Percentiles rank a stretch among this genome's conserved stretches.
These are phyloP conservation scores for Spirogloea muscicola DNA, from an alignment of 139 green algal genomes.

Conservation along the genomic window DNA sequence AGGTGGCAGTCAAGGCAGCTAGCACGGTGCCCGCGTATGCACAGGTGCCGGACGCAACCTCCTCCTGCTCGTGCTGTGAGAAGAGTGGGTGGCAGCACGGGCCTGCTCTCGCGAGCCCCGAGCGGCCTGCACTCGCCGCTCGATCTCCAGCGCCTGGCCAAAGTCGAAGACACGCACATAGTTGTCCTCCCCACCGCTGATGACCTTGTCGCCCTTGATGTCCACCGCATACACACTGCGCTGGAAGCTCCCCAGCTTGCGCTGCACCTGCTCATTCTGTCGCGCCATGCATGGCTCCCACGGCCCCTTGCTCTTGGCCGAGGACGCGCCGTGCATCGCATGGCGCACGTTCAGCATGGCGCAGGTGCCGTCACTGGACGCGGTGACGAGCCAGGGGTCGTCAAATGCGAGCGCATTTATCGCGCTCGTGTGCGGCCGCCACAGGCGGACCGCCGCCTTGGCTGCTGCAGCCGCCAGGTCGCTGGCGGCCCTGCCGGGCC, in stretches of 20 bases:
- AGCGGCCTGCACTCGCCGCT: constrained; percentile 14
- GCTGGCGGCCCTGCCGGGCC: background rate
- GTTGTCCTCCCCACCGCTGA: constrained; percentile 12
- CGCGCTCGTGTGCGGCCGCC: constrained; percentile 8
- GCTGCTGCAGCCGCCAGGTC: background rate
- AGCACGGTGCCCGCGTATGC: too few species aligned
- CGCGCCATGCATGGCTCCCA: too few species aligned
- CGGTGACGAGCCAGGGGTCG: constrained; percentile 36
- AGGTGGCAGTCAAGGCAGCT: too few species aligned
- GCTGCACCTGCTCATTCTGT: constrained; percentile 1
- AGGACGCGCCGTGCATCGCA: too few species aligned
- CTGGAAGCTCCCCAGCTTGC: constrained; percentile 10
- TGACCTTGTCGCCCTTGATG: constrained; percentile 10
- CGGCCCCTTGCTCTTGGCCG: too few species aligned
- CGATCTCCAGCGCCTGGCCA: constrained; percentile 17
- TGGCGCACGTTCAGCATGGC: constrained; percentile 22
- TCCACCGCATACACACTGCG: constrained; percentile 1
- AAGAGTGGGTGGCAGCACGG: too few species aligned
- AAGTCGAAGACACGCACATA: constrained; percentile 33
- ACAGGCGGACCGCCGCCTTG: constrained; percentile 14
- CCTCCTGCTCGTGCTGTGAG: too few species aligned
- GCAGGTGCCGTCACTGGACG: constrained; percentile 14
- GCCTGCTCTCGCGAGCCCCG: too few species aligned
- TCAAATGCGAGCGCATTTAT: constrained; percentile 18
- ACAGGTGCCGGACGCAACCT: too few species aligned